A percentile compares a stretch with the other conserved stretches of the same genome.
phyloP scores from a whole-genome alignment of 176 grass and related monocot species.

The Ensete glaucum region DNA sequence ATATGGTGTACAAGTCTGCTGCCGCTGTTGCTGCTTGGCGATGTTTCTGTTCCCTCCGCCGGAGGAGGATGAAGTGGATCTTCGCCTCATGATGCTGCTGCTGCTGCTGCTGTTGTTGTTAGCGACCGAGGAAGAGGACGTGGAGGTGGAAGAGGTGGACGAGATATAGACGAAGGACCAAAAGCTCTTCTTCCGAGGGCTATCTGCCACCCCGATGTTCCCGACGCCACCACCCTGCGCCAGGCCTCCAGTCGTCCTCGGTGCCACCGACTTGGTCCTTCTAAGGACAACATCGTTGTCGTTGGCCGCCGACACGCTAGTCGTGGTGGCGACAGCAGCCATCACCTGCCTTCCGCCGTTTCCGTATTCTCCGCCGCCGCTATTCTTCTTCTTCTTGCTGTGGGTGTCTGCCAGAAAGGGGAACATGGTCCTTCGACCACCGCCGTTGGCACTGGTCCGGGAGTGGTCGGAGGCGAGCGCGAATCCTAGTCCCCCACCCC shows the following conservation, averaged over 20 bases:
- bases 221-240: neutral
- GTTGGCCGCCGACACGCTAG: conserved; percentile 2
- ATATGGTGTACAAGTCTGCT: neutral
- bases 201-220: conserved; percentile 32
- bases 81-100: conserved; percentile 12
- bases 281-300: conserved; percentile 26
- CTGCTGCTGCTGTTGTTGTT: conserved; percentile 21
- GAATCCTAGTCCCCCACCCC: neutral
- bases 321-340: neutral
- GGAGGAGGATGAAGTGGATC: conserved; percentile 31
- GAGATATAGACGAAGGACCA: conserved; percentile 86
- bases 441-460: neutral
- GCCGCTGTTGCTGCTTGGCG: neutral
- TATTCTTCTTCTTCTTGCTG: neutral
- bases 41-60: neutral
- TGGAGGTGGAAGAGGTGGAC: conserved; percentile 5
- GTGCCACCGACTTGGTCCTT: conserved; percentile 71
- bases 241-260: conserved; percentile 38
- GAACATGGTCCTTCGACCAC: neutral
- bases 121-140: conserved; percentile 23
- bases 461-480: neutral
- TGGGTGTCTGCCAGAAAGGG: neutral
- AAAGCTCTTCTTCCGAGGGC: conserved; percentile 88
- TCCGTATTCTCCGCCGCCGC: too few relatives aligned
- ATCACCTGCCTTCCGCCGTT: neutral